These are phyloP conservation scores for Botrytis fragariae DNA, from an alignment of 2,329 filamentous ascomycete species.

Conservation along the genomic window DNA sequence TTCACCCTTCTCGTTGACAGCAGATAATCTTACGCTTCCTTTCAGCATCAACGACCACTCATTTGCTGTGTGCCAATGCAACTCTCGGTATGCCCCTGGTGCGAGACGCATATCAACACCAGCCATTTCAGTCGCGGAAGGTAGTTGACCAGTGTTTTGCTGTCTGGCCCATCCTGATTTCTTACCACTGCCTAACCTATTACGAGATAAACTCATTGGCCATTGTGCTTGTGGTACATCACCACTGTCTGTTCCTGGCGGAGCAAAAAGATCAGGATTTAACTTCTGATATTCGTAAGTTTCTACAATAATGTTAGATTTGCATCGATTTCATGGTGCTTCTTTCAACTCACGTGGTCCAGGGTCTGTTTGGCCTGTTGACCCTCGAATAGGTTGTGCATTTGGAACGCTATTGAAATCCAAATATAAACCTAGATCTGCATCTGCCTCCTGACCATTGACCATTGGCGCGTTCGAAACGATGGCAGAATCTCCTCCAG, in stretches of 20 bases:
- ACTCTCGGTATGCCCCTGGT: constrained; percentile 58
- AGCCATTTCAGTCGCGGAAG: constrained; percentile 48
- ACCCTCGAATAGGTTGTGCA: constrained; percentile 55
- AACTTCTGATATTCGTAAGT: constrained; percentile 51
- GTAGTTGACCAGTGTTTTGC: constrained; percentile 52
- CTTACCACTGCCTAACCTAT: constrained; percentile 41
- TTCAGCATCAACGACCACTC: constrained; percentile 55
- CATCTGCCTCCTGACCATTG: constrained; percentile 50
- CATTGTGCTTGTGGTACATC: constrained; percentile 49
- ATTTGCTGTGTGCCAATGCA: constrained; percentile 60
- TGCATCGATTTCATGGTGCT: not conserved
- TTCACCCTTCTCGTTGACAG: constrained; percentile 51
- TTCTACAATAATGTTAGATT: constrained; percentile 26
- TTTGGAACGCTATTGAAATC: constrained; percentile 51
- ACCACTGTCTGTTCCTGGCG: constrained; percentile 53
- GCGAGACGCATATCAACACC: constrained; percentile 59
- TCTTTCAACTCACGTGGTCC: constrained; percentile 42
- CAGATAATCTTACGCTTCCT: constrained; percentile 50
- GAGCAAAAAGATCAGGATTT: constrained; percentile 54
- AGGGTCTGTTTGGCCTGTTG: constrained; percentile 48
- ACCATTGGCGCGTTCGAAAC: constrained; percentile 45
- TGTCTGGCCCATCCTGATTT: constrained; percentile 55
- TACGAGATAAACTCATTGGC: constrained; percentile 53
- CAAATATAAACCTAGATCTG: constrained; percentile 51
- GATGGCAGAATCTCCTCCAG: constrained; percentile 42